A percentile compares a stretch with the other conserved stretches of the same genome.
These are phyloP conservation scores for Trametes elegans DNA, from an alignment of 768 basidiomycete genomes.

Conservation along the genomic window DNA sequence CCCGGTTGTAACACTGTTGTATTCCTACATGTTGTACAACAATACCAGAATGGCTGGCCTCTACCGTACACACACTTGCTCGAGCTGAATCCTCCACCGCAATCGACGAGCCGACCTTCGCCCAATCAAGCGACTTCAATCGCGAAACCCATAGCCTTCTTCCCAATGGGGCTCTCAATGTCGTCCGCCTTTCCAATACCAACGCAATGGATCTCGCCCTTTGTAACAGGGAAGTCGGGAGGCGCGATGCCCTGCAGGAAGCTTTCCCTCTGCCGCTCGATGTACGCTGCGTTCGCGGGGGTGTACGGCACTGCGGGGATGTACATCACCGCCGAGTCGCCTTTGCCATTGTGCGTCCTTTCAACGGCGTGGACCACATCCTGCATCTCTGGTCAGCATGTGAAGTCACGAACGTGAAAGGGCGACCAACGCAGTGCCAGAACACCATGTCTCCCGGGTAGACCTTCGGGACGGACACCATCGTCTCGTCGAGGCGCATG, in stretches of 20 bases:
- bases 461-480: constrained; percentile 71
- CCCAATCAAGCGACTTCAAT: constrained; percentile 20
- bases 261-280: constrained; percentile 57
- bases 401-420: not conserved
- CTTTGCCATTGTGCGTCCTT: constrained; percentile 48
- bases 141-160: constrained; percentile 46
- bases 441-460: constrained; percentile 76
- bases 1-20: not conserved
- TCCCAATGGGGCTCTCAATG: constrained; percentile 33
- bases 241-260: constrained; percentile 63
- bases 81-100: not conserved
- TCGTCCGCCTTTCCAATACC: constrained; percentile 42
- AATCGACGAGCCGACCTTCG: not conserved
- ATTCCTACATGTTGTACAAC: constrained; percentile 4
- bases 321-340: constrained; percentile 71
- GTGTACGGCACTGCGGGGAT: constrained; percentile 73
- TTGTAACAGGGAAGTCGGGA: constrained; percentile 64
- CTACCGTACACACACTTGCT: not conserved
- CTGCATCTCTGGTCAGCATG: constrained; percentile 16
- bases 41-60: not conserved
- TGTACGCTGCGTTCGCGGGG: constrained; percentile 56
- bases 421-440: constrained; percentile 60
- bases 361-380: constrained; percentile 49
- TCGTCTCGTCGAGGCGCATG: constrained; percentile 57
- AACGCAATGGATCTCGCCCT: constrained; percentile 38